Conservation (phyloP, 2,329 filamentous ascomycete genomes). For the Stachybotrys echinatus region DNA sequence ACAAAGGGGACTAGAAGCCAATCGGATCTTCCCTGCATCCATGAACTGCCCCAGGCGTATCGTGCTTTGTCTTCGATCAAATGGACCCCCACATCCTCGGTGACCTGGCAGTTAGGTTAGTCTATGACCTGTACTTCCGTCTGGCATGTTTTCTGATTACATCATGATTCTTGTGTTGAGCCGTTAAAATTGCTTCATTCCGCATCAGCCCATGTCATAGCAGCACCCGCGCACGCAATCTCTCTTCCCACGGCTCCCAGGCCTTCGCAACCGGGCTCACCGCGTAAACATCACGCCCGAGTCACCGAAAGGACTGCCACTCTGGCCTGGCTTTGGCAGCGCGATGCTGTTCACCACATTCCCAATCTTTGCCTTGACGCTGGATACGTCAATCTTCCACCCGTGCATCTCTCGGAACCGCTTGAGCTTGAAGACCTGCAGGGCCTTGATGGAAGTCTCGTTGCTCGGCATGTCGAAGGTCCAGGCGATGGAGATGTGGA, state of each 20-base stretch:
- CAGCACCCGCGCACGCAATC: no score
- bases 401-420: slow-evolving; percentile 23
- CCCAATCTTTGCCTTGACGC: slow-evolving; percentile 70
- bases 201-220: no score
- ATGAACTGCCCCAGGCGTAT: no score
- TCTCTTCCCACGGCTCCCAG: no score
- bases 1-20: neutral
- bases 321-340: slow-evolving; percentile 16
- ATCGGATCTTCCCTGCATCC: no score
- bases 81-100: no score
- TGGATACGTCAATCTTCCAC: slow-evolving; percentile 49
- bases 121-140: no score
- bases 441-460: slow-evolving; percentile 23
- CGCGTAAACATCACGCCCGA: neutral
- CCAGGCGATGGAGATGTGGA: slow-evolving; percentile 92
- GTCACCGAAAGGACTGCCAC: neutral
- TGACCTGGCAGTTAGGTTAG: no score
- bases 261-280: neutral
- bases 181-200: no score
- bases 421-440: slow-evolving; percentile 15
- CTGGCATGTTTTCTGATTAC: no score
- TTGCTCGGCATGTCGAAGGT: slow-evolving; percentile 51
- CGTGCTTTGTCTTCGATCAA: no score
- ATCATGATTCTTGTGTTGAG: no score
- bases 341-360: slow-evolving; percentile 56